Conservation (phyloP, 2,329 filamentous ascomycete genomes). For the Sporothrix sp. region DNA sequence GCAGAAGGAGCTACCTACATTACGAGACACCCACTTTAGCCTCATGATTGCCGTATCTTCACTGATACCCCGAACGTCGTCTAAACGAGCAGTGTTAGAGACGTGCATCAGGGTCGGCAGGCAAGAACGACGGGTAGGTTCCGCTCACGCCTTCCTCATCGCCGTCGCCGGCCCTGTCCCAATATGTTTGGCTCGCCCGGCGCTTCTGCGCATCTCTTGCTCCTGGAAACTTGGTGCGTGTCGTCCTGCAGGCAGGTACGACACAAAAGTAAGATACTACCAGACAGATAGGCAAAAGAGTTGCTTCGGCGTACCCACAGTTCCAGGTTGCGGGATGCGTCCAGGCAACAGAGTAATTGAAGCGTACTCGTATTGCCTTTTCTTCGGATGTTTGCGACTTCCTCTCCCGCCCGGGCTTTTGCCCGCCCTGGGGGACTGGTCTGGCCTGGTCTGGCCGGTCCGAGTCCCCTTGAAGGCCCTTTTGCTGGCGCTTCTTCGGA, state of each 20-base stretch:
- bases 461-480: slow-evolving; percentile 1
- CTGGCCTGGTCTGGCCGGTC: slow-evolving; percentile 3
- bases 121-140: slow-evolving; percentile 3
- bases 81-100: no score
- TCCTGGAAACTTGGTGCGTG: no score
- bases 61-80: no score
- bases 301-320: no score
- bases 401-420: no score
- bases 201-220: background rate
- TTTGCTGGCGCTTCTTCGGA: slow-evolving; percentile 13
- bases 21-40: no score
- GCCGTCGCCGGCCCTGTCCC: background rate
- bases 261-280: background rate
- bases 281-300: background rate
- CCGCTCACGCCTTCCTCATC: background rate
- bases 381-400: no score
- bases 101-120: no score
- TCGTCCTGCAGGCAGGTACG: background rate
- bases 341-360: no score
- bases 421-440: no score
- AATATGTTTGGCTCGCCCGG: background rate
- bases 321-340: no score
- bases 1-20: background rate
- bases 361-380: no score
- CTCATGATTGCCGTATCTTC: background rate